Evolutionary conservation across 192 early-diverging fungal species (phyloP), one percentile per base, ranked within the genome.

Genomic region (Diversispora epigaea): DNA sequence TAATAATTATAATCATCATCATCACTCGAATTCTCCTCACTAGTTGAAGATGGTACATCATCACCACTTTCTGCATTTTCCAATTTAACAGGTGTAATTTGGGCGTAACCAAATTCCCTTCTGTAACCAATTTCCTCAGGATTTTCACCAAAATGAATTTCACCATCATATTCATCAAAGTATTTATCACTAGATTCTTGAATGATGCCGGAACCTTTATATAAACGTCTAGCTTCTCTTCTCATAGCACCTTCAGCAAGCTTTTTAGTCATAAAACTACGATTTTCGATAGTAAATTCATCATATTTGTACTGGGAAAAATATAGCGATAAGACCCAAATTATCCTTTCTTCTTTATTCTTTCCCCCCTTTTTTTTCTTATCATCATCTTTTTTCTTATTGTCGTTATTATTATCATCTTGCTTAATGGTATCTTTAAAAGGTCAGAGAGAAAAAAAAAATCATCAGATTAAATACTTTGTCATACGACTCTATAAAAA

Each of bases 181-280:
- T 66, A 66, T 66, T 66, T 66, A 39, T 66, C 43, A 6, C 5
- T 0, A 46, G 64, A 40, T 10, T 45, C 64, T 46, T 66, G 64
- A 17, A 66, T 66, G 43, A 66, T 66, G 3, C 8, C 19, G 4
- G 64, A 66, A 19, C n/a, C 1, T 43, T 19, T 66, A 10, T 66
- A 66, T 21, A 66, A 6, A 43, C 64, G 40, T 17, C 39, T 12
- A 21, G 64, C 64, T 66, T 66, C 64, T 45, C 64, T 66, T 22
- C 17, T 45, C 64, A 66, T 66, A 41, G 64, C 64, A 21, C 12
- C 64, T 21, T 46, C 4, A 15, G 64, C 64, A n/a, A 66, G 64
- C 17, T 66, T 10, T 6, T 17, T 43, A 10, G 64, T 39, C 4
- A 19, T 17, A 21, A 66, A 66, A 39, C 64, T 0, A 7, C 64